phyloP scores from a whole-genome alignment of 2,329 filamentous ascomycete genomes.

The Hypoxylon sp. region DNA sequence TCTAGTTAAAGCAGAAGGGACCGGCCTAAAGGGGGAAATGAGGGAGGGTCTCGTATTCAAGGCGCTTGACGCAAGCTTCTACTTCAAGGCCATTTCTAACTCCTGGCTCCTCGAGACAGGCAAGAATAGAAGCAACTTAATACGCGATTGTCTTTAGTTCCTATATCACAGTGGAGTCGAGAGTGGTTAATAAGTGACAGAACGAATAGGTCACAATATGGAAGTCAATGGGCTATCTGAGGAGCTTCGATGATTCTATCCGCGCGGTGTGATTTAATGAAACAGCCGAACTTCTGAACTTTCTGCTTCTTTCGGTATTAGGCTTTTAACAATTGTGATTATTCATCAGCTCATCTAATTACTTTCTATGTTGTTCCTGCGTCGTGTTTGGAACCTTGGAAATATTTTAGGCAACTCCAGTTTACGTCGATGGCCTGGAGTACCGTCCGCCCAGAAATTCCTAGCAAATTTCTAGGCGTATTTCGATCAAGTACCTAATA shows the following conservation, averaged over 20 bases:
- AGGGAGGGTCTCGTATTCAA: constrained; percentile 18
- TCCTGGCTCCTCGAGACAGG: constrained; percentile 7
- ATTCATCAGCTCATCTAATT: neutral
- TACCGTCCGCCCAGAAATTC: too few species aligned
- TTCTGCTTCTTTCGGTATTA: neutral
- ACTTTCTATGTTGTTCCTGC: neutral
- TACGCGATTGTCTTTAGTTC: neutral
- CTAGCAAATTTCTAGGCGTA: too few species aligned
- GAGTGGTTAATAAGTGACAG: neutral
- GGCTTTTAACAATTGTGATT: too few species aligned
- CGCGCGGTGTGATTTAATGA: neutral
- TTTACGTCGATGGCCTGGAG: too few species aligned
- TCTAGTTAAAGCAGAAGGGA: constrained; percentile 6
- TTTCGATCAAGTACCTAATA: too few species aligned
- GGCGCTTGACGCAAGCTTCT: neutral
- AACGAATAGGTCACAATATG: neutral
- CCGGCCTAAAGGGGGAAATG: neutral
- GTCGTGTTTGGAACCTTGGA: too few species aligned
- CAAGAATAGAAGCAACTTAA: neutral
- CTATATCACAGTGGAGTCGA: neutral
- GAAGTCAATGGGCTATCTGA: neutral
- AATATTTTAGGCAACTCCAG: too few species aligned
- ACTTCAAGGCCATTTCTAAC: constrained; percentile 12
- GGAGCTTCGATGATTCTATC: neutral
- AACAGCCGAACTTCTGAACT: neutral